Percentiles rank a stretch among this genome's conserved stretches.
These are phyloP conservation scores for Diaporthe nobilis DNA, from an alignment of 2,329 filamentous ascomycete genomes.

Conservation along the genomic window DNA sequence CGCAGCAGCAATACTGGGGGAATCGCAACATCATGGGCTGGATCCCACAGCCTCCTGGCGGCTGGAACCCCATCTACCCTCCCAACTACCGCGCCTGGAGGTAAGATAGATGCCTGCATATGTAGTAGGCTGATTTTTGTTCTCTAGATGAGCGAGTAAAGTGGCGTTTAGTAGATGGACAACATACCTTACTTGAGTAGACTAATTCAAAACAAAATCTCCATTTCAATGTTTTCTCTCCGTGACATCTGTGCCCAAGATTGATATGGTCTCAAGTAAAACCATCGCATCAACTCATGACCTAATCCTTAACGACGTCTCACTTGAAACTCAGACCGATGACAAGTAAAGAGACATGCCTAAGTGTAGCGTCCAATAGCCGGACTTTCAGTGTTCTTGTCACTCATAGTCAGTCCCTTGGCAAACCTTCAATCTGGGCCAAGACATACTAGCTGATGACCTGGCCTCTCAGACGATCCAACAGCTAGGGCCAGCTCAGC, in stretches of 20 bases:
- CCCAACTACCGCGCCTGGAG: conserved; percentile 14
- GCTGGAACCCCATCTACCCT: neutral
- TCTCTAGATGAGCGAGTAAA: fast-evolving
- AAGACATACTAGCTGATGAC: too few relatives aligned
- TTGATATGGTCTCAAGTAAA: neutral
- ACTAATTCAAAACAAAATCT: neutral
- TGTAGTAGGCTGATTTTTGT: too few relatives aligned
- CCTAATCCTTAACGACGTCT: neutral
- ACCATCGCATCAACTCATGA: neutral
- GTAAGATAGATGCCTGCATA: neutral
- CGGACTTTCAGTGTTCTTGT: too few relatives aligned
- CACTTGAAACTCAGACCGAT: too few relatives aligned
- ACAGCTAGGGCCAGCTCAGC: too few relatives aligned
- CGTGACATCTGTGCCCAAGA: neutral
- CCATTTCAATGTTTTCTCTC: fast-evolving
- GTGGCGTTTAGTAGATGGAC: too few relatives aligned
- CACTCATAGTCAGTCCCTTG: too few relatives aligned
- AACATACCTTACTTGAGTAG: neutral
- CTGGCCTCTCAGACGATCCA: too few relatives aligned
- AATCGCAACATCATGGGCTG: conserved; percentile 26
- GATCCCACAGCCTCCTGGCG: neutral
- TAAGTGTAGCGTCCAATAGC: too few relatives aligned
- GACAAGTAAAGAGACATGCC: too few relatives aligned
- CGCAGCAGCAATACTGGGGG: conserved; percentile 27
- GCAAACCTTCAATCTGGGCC: too few relatives aligned